phyloP scores from a whole-genome alignment of 345 rosid genomes.

The Sonneratia caseolaris region DNA sequence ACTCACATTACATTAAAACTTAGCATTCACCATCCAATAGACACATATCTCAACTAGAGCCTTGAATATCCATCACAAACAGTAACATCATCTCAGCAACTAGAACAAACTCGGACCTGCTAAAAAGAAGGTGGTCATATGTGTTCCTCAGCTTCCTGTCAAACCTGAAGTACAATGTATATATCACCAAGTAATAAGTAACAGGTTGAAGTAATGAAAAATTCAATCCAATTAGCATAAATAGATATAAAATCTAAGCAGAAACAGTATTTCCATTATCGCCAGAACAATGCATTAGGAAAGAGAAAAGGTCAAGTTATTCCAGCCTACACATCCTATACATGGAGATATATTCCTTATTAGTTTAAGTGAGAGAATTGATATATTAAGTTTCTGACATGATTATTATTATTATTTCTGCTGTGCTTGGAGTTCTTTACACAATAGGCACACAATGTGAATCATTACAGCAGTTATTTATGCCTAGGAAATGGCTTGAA shows the following conservation, averaged over 20 bases:
- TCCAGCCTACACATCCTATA: no score
- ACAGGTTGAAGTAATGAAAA: no score
- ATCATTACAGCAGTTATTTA: not conserved
- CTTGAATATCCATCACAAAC: not conserved
- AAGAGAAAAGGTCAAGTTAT: no score
- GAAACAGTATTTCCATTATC: not conserved
- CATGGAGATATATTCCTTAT: no score
- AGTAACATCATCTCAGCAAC: not conserved
- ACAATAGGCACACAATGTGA: not conserved
- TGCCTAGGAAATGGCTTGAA: not conserved
- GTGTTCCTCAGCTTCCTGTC: slow-evolving; percentile 85
- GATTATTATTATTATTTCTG: not conserved
- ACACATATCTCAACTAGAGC: not conserved
- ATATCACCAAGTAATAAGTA: not conserved
- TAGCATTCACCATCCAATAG: not conserved
- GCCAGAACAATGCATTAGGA: not conserved
- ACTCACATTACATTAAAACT: not conserved
- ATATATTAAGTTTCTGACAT: not conserved
- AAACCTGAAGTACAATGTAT: slow-evolving; percentile 50
- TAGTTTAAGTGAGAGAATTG: not conserved
- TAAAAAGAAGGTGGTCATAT: slow-evolving; percentile 83
- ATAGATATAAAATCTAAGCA: not conserved
- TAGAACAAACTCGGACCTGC: slow-evolving; percentile 48
- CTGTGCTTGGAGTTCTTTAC: not conserved
- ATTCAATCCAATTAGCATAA: not conserved